These are phyloP conservation scores for Adansonia madagascariensis DNA, from an alignment of 441 rosid genomes.

Conservation along the genomic window DNA sequence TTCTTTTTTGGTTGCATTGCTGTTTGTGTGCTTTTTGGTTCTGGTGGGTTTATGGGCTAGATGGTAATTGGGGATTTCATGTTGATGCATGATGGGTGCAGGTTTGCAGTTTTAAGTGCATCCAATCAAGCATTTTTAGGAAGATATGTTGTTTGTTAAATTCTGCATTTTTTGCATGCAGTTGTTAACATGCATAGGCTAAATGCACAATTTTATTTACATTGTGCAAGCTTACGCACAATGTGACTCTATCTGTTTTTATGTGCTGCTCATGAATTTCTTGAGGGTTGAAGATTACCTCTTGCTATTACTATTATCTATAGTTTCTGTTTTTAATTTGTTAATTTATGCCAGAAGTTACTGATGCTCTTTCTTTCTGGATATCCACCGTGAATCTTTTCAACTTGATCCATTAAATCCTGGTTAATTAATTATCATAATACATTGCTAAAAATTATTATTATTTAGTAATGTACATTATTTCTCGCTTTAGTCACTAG, in stretches of 20 bases:
- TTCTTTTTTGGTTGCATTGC: not conserved
- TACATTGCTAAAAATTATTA: not conserved
- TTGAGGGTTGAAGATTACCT: not conserved
- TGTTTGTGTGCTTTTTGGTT: constrained; percentile 17
- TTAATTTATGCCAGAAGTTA: not conserved
- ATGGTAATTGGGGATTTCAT: not conserved
- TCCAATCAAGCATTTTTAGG: not conserved
- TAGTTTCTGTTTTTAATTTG: not conserved
- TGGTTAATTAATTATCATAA: not conserved
- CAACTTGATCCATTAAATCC: not conserved
- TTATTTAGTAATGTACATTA: not conserved
- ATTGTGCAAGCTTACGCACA: not conserved
- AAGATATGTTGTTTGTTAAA: constrained; percentile 13
- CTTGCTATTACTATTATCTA: not conserved
- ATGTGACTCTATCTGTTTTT: not conserved
- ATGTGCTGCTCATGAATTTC: not conserved
- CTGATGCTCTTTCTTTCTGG: not conserved
- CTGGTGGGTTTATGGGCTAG: constrained; percentile 8
- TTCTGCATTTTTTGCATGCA: constrained; percentile 2
- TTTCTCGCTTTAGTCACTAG: constrained; percentile 3
- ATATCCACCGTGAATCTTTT: not conserved
- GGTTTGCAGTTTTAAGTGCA: constrained; percentile 16
- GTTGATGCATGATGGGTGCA: constrained; percentile 14
- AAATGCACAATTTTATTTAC: not conserved
- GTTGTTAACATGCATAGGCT: not conserved